Conservation (phyloP, 495 filamentous ascomycete genomes). For the Penicillium goetzii region DNA sequence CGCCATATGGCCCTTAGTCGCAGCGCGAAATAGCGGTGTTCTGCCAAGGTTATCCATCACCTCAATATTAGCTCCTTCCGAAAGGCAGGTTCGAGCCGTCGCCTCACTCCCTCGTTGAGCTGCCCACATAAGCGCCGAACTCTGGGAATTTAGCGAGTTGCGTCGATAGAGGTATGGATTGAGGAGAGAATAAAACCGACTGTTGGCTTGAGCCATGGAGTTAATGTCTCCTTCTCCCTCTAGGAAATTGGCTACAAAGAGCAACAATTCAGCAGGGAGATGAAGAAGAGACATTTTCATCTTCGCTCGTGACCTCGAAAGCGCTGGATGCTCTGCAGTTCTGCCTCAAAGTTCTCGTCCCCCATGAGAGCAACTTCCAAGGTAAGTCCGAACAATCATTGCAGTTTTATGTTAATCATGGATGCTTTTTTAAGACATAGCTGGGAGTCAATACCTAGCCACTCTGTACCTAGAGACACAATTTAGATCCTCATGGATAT, state of each 20-base stretch:
- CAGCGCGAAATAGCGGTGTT: background rate
- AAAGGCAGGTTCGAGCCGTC: background rate
- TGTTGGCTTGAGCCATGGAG: background rate
- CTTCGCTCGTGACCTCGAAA: too few species aligned
- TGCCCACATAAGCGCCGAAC: background rate
- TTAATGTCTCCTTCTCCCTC: background rate
- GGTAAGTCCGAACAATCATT: constrained; percentile 20
- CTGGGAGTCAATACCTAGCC: background rate
- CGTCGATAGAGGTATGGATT: background rate
- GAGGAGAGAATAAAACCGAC: background rate
- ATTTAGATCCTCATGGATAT: too few species aligned
- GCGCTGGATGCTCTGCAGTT: constrained; percentile 60
- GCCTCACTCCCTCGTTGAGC: background rate
- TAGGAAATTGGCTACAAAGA: background rate
- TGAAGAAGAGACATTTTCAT: background rate
- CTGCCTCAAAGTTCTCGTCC: constrained; percentile 64
- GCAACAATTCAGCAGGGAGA: background rate
- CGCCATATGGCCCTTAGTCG: too few species aligned
- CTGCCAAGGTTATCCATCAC: background rate
- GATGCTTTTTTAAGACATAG: too few species aligned
- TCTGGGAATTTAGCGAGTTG: background rate
- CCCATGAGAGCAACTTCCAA: constrained; percentile 61
- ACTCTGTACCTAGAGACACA: too few species aligned
- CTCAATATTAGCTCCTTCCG: background rate
- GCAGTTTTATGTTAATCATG: too few species aligned